Evolutionary conservation across 1,139 yeast genomes (phyloP), one percentile per base, ranked within the genome.

Genomic region (Lodderomyces metapsilosis): DNA sequence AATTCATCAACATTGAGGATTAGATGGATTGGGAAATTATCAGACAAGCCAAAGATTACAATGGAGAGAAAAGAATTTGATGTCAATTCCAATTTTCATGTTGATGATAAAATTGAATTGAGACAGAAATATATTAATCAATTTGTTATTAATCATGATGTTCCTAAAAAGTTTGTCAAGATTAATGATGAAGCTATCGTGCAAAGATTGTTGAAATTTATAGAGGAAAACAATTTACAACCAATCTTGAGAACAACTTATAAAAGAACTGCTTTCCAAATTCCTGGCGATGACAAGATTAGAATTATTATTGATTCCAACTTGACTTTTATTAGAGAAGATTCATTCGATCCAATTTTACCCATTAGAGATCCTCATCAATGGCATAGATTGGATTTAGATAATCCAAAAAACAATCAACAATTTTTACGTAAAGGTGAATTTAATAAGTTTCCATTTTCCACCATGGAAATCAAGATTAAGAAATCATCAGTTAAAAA

Each of bases 331-430:
- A 84, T 92, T 46, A 80, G 98, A 56, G 98, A 92, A 62, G 98
- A 92, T 62, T 66, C 92, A 0, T 84, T 91, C 59, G 96, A 89
- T 62, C 67, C 74, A 40, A 83, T 81, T 50, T 77, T 91, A 52
- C 98, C 98, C 18, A 85, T 89, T 46, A 83, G 98, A 65, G 88
- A 88, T 57, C 95, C 97, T 31, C 67, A 71, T 18, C 78, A 76
- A 54, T 92, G 98, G 98, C 98, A 91, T 63, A 80, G 98, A 60
- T 74, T 82, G 40, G 98, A 92, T 61, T 80, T 92, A 46, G 98
- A 92, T 64, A 76, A 82, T 44, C 73, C 84, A 32, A 72, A 76
- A 11, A 79, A 86, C 54, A 89, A 94, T 24, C 76, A 80, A 55
- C 78, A 82, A 36, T 74, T 84, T 43, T 74, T 92, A 54, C 79